Evolutionary conservation across 495 filamentous ascomycete genomes (phyloP).

Genomic region (Podospora pseudopauciseta): DNA sequence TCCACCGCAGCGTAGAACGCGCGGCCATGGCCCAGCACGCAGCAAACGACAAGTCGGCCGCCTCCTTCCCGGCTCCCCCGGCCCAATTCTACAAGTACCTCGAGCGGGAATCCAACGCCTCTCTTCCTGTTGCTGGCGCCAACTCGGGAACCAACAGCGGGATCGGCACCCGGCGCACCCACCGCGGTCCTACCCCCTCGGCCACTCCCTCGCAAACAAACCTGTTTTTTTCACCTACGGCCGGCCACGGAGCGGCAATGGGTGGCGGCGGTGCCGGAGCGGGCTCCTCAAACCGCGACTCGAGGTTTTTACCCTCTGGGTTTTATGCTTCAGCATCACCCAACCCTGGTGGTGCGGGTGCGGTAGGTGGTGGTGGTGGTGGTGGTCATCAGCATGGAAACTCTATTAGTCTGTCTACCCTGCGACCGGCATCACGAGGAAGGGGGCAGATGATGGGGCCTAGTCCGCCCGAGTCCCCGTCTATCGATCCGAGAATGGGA

Average conservation of each 20-base stretch:
- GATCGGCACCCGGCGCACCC: constrained; percentile 36
- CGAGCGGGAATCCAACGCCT: constrained; percentile 58
- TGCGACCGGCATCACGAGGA: constrained; percentile 51
- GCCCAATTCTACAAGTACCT: constrained; percentile 55
- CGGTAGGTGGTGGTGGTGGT: background rate
- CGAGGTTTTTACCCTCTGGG: constrained; percentile 81
- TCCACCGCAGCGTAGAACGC: constrained; percentile 82
- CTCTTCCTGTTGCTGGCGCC: constrained; percentile 51
- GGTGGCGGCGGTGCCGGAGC: constrained; percentile 33
- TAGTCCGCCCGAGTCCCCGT: constrained; percentile 68
- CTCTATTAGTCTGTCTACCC: constrained; percentile 52
- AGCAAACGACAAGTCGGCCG: constrained; percentile 57
- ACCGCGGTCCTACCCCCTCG: constrained; percentile 43
- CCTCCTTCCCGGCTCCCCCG: constrained; percentile 46
- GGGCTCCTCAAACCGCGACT: constrained; percentile 49
- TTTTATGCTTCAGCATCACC: constrained; percentile 74
- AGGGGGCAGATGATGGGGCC: constrained; percentile 43
- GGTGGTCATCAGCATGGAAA: constrained; percentile 39
- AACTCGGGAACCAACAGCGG: constrained; percentile 23
- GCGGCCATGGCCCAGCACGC: constrained; percentile 68
- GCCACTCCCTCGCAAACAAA: constrained; percentile 50
- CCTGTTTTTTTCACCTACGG: constrained; percentile 94
- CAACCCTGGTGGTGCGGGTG: background rate
- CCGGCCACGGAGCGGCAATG: constrained; percentile 38
- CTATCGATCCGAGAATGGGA: constrained; percentile 29